A percentile compares a stretch with the other conserved stretches of the same genome.
These are phyloP conservation scores for Begonia peltatifolia DNA, from an alignment of 306 rosid species.

Conservation along the genomic window DNA sequence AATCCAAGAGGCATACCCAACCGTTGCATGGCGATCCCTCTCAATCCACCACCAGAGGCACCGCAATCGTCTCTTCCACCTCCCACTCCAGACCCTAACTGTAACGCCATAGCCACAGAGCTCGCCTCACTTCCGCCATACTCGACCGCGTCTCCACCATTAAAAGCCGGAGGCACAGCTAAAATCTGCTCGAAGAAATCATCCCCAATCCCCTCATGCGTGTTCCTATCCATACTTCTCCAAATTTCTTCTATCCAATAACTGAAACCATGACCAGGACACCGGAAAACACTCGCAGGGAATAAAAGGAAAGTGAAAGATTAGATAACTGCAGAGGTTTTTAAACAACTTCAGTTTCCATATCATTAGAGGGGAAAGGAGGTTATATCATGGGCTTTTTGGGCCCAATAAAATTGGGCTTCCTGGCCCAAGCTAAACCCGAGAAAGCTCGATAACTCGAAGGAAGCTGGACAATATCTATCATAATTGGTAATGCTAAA, in stretches of 20 bases:
- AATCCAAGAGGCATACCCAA: conserved; percentile 73
- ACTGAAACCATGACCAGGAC: background rate
- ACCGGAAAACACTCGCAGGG: too few species aligned
- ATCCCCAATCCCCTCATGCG: conserved; percentile 65
- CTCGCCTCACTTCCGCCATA: conserved; percentile 30
- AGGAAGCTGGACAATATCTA: too few species aligned
- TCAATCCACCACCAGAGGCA: conserved; percentile 8
- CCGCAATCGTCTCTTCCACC: conserved; percentile 6
- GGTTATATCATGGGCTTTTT: too few species aligned
- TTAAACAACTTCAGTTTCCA: too few species aligned
- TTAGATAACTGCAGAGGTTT: too few species aligned
- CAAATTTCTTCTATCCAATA: background rate
- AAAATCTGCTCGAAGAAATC: conserved; percentile 52
- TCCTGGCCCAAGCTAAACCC: too few species aligned
- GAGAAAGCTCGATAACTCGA: background rate
- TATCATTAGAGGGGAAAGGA: too few species aligned
- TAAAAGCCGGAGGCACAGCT: conserved; percentile 33
- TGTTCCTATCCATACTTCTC: conserved; percentile 55
- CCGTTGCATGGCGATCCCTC: conserved; percentile 12
- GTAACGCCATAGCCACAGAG: conserved; percentile 41
- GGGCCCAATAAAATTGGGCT: too few species aligned
- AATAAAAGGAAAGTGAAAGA: too few species aligned
- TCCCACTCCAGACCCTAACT: conserved; percentile 33
- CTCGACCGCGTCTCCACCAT: conserved; percentile 15
- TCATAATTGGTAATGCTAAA: too few species aligned